Evolutionary conservation across 345 rosid species (phyloP).

Genomic region (Citrus sinensis): DVS_A1.0 CM039164.1:28775001-28775500

Average conservation of each 20-base stretch:
- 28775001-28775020: neutral
- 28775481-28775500: neutral
- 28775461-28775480: neutral
- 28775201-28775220: neutral
- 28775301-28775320: slow-evolving; percentile 57
- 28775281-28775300: slow-evolving; percentile 65
- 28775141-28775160: slow-evolving; percentile 46
- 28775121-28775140: slow-evolving; percentile 89
- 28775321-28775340: slow-evolving; percentile 81
- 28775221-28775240: neutral
- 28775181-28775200: neutral
- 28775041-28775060: slow-evolving; percentile 13
- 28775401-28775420: neutral
- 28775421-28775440: neutral
- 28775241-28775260: neutral
- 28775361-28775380: slow-evolving; percentile 55
- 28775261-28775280: slow-evolving; percentile 49
- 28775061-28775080: slow-evolving; percentile 2
- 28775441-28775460: neutral
- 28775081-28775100: slow-evolving; percentile 11
- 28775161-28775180: slow-evolving; percentile 11
- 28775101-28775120: slow-evolving; percentile 93
- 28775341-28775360: slow-evolving; percentile 84
- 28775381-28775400: neutral
- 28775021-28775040: neutral